These are phyloP conservation scores for Astrephomene gubernaculifera DNA, from an alignment of 139 green algal genomes.

Conservation along the genomic window DNA sequence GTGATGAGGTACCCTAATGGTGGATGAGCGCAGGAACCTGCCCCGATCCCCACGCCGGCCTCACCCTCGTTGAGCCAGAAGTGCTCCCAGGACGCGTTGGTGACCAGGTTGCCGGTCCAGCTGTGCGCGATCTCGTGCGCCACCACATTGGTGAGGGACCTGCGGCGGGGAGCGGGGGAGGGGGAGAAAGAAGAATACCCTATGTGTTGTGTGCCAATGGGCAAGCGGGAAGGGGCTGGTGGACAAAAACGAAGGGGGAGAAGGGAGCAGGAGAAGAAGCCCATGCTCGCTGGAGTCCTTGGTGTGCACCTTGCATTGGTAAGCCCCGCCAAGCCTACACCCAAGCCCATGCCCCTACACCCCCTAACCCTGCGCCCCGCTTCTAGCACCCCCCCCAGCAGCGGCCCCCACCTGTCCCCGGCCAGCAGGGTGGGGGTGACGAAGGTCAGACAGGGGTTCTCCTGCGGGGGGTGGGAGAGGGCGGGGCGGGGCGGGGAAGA, in stretches of 20 bases:
- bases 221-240: background rate
- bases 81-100: constrained; percentile 84
- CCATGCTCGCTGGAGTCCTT: no score
- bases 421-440: constrained; percentile 93
- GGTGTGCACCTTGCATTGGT: no score
- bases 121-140: constrained; percentile 95
- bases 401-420: constrained; percentile 76
- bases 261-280: no score
- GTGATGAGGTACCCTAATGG: background rate
- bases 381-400: background rate
- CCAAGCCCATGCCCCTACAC: background rate
- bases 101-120: constrained; percentile 96
- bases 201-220: background rate
- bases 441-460: constrained; percentile 90
- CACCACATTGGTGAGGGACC: constrained; percentile 83
- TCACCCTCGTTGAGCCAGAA: constrained; percentile 70
- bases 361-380: no score
- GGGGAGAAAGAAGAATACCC: background rate
- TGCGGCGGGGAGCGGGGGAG: background rate
- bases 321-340: no score
- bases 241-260: no score
- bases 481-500: background rate
- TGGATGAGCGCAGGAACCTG: background rate
- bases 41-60: background rate
- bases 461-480: constrained; percentile 47